Percentiles rank a stretch among this genome's conserved stretches.
These are phyloP conservation scores for Globisporangium middletonii DNA, from an alignment of 352 stramenopile species.

Conservation along the genomic window DNA sequence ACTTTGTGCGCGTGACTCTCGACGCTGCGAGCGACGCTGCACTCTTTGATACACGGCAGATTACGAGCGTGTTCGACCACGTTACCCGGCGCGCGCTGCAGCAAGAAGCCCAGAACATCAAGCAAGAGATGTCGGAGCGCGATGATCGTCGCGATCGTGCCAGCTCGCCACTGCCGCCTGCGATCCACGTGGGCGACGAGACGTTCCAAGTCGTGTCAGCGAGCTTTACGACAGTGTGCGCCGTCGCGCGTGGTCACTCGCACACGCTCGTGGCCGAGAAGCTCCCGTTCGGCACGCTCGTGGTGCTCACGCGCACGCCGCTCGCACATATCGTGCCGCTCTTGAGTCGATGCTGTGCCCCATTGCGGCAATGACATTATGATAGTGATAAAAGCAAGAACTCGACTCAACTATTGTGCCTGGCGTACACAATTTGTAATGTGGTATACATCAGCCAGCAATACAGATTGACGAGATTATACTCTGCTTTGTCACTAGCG, in stretches of 20 bases:
- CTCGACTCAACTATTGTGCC: too few species aligned
- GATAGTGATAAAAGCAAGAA: too few species aligned
- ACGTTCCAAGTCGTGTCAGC: constrained; percentile 39
- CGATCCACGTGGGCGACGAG: constrained; percentile 22
- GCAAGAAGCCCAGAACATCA: constrained; percentile 2
- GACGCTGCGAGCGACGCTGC: background rate
- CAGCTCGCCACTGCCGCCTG: constrained; percentile 13
- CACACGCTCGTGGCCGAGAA: constrained; percentile 40
- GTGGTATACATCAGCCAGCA: too few species aligned
- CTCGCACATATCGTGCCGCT: constrained; percentile 26
- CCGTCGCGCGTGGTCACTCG: constrained; percentile 24
- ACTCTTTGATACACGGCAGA: constrained; percentile 16
- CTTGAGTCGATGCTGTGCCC: constrained; percentile 28
- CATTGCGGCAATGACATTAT: constrained; percentile 14
- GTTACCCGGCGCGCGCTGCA: constrained; percentile 35
- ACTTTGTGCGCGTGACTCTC: background rate
- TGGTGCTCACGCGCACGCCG: constrained; percentile 35
- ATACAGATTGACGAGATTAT: too few species aligned
- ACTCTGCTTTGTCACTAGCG: too few species aligned
- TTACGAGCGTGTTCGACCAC: constrained; percentile 32
- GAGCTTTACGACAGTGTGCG: constrained; percentile 39
- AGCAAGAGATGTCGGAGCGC: background rate
- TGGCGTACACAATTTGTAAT: too few species aligned
- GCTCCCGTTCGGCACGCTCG: constrained; percentile 41
- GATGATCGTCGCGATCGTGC: background rate